Evolutionary conservation across 306 rosid genomes (phyloP), one percentile per base, ranked within the genome.

Genomic region (Pyrus betulifolia): DNA sequence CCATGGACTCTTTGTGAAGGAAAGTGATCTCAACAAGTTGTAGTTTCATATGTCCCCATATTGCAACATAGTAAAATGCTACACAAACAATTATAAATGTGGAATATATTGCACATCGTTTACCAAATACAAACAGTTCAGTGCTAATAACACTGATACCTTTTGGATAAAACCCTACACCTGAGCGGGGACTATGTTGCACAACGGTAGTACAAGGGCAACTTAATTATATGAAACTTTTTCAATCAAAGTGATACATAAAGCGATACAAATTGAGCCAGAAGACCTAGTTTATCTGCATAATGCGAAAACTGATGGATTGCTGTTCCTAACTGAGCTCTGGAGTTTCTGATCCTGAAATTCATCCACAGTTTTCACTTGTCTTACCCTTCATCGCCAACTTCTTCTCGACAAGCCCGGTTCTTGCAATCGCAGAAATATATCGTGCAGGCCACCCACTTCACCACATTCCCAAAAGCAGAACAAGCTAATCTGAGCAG

Each of bases 1-100:
- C 63, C 99, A 95, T 44, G 97, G 99, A 6, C 30, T 91, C n/a
- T 95, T 95, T 23, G 90, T 89, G 74, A 86, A 69, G 58, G 97
- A 92, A 27, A 78, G 86, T 21, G 89, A 90, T 69, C 85, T 92
- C 2, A 74, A 17, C 0, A 90, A 42, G 44, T 69, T 81, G 27
- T 81, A 63, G 76, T 55, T 35, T 35, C 42, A 22, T 30, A 13
- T 6, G 40, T 63, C 2, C n/a, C n/a, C 68, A 0, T 28, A 14
- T 6, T 14, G 9, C 38, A 28, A 63, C 22, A 30, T 15, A 28
- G 68, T 30, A 62, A 28, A 51, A 28, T 40, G 10, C 11, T 6
- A 63, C 21, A 14, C 17, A 22, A 22, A 59, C 15, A 23, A 55
- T 15, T 51, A 5, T 15, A 51, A 0, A 35, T 35, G 7, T 6